Conservation (phyloP, 306 rosid species). For the Cercis canadensis region DNA sequence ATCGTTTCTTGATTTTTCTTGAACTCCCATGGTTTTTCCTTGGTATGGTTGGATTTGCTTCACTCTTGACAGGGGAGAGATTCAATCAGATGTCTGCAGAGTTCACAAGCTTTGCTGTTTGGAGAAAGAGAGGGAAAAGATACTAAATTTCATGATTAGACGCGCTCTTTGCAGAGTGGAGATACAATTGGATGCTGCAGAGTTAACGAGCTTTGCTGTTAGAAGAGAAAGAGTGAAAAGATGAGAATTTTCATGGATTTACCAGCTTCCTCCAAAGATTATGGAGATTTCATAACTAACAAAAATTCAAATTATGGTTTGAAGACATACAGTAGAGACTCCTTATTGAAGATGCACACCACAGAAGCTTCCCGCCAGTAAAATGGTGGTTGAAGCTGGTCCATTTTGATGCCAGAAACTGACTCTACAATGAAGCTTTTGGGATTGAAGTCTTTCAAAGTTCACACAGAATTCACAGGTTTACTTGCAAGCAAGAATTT, state of each 20-base stretch:
- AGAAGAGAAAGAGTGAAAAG: neutral
- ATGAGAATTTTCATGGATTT: neutral
- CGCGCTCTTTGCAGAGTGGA: too few species aligned
- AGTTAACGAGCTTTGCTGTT: conserved; percentile 17
- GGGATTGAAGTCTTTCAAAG: neutral
- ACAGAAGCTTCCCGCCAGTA: too few species aligned
- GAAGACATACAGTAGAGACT: neutral
- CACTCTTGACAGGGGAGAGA: conserved; percentile 14
- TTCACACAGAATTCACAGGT: neutral
- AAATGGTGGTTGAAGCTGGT: neutral
- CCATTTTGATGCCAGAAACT: conserved; percentile 28
- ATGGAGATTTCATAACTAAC: neutral
- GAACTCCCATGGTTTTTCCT: conserved; percentile 2
- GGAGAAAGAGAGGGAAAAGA: neutral
- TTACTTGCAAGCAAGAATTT: neutral
- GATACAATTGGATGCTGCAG: neutral
- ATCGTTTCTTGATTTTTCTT: conserved; percentile 26
- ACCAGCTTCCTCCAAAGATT: conserved; percentile 1
- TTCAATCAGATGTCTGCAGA: neutral
- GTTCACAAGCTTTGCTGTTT: conserved; percentile 18
- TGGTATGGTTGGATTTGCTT: conserved; percentile 13
- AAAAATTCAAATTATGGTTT: conserved; percentile 16
- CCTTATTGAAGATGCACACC: too few species aligned
- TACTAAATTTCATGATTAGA: too few species aligned
- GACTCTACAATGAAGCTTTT: neutral